Evolutionary conservation across 2,329 filamentous ascomycete genomes (phyloP).

Genomic region (Hypoxylon sp.): DNA sequence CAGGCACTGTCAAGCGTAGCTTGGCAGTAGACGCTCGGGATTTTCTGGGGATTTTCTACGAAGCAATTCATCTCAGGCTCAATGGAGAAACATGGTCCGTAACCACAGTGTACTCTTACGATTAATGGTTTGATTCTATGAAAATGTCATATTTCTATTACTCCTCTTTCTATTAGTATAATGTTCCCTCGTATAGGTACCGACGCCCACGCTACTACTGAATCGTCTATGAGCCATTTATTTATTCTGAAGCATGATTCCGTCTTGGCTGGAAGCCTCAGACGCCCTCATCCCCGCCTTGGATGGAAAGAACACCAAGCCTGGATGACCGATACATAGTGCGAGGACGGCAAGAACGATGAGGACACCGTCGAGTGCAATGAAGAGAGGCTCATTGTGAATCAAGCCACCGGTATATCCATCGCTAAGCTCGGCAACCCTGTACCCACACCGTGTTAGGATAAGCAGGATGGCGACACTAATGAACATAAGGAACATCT

Average conservation of each 20-base stretch:
- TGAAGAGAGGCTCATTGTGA: conserved; percentile 60
- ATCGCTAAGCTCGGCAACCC: conserved; percentile 68
- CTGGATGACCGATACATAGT: conserved; percentile 59
- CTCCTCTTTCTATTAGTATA: neutral
- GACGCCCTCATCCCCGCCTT: conserved; percentile 3
- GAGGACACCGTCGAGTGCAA: conserved; percentile 60
- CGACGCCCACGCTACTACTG: neutral
- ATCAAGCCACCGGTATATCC: conserved; percentile 67
- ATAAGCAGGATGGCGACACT: conserved; percentile 66
- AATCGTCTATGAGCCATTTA: neutral
- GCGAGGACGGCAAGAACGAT: conserved; percentile 55
- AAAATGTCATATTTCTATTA: too few species aligned
- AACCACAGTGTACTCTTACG: neutral
- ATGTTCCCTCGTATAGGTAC: too few species aligned
- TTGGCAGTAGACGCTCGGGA: neutral
- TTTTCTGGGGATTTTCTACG: too few species aligned
- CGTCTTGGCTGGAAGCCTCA: conserved; percentile 1
- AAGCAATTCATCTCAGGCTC: neutral
- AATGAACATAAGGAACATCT: conserved; percentile 65
- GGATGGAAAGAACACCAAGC: conserved; percentile 52
- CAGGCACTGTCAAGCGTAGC: conserved; percentile 15
- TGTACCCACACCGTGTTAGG: conserved; percentile 68
- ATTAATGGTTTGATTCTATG: neutral
- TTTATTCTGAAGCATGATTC: conserved; percentile 17
- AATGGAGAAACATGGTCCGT: neutral